These are phyloP conservation scores for Blastomyces emzantsi DNA, from an alignment of 2,329 filamentous ascomycete species.

Conservation along the genomic window DNA sequence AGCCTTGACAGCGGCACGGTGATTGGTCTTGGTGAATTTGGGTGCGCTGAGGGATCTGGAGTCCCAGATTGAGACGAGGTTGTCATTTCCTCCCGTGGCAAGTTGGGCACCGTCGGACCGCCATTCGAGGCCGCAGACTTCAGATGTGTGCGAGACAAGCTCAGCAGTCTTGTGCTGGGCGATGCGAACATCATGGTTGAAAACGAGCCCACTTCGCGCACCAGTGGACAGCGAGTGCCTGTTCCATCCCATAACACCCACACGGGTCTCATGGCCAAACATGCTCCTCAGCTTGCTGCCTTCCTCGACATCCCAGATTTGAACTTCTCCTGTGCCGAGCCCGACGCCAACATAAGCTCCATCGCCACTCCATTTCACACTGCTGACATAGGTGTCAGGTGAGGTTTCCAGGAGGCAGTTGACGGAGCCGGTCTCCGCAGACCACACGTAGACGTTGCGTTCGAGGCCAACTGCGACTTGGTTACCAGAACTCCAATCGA, in stretches of 20 bases:
- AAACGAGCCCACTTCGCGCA: conserved; percentile 87
- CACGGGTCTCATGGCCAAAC: conserved; percentile 93
- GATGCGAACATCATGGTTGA: conserved; percentile 97
- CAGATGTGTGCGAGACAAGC: conserved; percentile 92
- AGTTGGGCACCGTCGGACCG: conserved; percentile 92
- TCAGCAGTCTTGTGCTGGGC: conserved; percentile 97
- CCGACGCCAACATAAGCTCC: conserved; percentile 94
- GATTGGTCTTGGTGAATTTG: conserved; percentile 99
- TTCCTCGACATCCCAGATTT: conserved; percentile 99
- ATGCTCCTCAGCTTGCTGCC: conserved; percentile 94
- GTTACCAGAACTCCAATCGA: conserved; percentile 97
- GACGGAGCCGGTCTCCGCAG: conserved; percentile 84
- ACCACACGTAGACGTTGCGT: conserved; percentile 97
- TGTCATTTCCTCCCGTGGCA: conserved; percentile 96
- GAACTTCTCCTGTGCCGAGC: conserved; percentile 88
- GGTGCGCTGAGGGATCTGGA: conserved; percentile 84
- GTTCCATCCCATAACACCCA: conserved; percentile 98
- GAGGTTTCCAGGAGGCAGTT: conserved; percentile 79
- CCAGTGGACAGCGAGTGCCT: conserved; percentile 96
- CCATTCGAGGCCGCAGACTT: conserved; percentile 98
- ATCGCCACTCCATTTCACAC: conserved; percentile 97
- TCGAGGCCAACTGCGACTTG: conserved; percentile 97
- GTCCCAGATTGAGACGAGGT: conserved; percentile 98
- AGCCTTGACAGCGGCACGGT: conserved; percentile 97
- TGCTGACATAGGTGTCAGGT: conserved; percentile 91